Evolutionary conservation across 2,329 filamentous ascomycete genomes (phyloP), one percentile per base, ranked within the genome.

Genomic region (Metarhizium robertsii): DNA sequence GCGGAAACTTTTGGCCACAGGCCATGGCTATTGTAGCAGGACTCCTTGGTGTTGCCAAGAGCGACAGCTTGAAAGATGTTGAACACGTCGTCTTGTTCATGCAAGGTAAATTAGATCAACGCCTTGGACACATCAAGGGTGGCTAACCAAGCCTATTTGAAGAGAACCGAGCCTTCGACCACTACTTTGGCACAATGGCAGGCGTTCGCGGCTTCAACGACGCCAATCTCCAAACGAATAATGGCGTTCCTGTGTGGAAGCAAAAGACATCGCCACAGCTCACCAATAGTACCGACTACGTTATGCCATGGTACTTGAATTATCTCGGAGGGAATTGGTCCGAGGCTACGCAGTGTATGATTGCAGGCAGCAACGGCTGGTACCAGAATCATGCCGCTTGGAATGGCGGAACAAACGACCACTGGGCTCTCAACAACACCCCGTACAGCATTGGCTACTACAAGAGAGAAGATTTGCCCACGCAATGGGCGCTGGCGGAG

Each of bases 81-180:
- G 73, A 81, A 53, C 79, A 81, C 72, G 78, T 81, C 38, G 71
- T 81, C n/a, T 73, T 81, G 38, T 79, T 81, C 61, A 81, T 81
- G 79, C 77, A 25, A 25, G 25, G 25, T 25, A 25, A 25, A 25
- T 25, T 25, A 25, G 25, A 25, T 4, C 25, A 25, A 25, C 25
- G 25, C 25, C 25, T 25, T 4, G 25, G 25, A 25, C 25, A 25
- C 25, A 25, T 25, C 25, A 25, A 25, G 25, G 25, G 3, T 4
- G 25, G 25, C 25, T 25, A 1, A 25, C 25, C 25, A 25, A 25
- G 25, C 25, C 25, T 4, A 25, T 25, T 25, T 4, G 25, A 80
- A 61, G 77, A 69, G 56, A 69, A 69, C 51, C 59, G 67, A 16
- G 66, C 67, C 2, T 65, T 69, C 43, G 65, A 68, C 53, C 67